Evolutionary conservation across 768 basidiomycete species (phyloP).

Genomic region (Leccinellum luteum): DNA sequence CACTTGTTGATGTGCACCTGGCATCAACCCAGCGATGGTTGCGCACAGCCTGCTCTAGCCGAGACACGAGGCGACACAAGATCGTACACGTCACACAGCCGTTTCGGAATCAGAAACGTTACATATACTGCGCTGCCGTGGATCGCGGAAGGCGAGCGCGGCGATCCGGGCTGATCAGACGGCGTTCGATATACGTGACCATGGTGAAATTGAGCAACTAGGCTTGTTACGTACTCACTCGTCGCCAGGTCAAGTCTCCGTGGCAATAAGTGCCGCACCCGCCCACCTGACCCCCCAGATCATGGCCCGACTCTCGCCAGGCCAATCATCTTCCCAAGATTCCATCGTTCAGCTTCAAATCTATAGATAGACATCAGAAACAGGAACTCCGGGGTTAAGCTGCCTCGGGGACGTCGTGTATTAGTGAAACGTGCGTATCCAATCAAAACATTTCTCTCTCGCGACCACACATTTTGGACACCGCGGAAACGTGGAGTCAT

Average conservation of each 20-base stretch:
- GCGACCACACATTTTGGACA: conserved; percentile 5
- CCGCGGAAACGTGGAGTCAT: conserved; percentile 25
- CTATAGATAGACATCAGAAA: conserved; percentile 31
- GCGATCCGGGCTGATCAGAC: conserved; percentile 26
- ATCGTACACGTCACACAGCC: conserved; percentile 30
- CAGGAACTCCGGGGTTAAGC: conserved; percentile 24
- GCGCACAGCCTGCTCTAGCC: conserved; percentile 28
- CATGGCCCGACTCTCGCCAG: conserved; percentile 8
- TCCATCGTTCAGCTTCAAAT: conserved; percentile 16
- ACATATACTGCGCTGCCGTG: conserved; percentile 22
- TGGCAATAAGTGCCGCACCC: conserved; percentile 6
- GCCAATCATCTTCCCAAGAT: conserved; percentile 16
- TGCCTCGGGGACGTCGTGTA: conserved; percentile 21
- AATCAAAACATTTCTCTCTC: conserved; percentile 11
- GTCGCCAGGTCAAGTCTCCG: conserved; percentile 16
- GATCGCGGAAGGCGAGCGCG: conserved; percentile 23
- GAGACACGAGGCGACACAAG: conserved; percentile 29
- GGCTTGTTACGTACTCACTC: conserved; percentile 22
- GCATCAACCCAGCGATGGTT: conserved; percentile 29
- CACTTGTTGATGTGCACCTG: conserved; percentile 19
- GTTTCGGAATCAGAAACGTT: conserved; percentile 31
- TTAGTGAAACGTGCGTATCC: conserved; percentile 24
- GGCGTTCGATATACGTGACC: conserved; percentile 23
- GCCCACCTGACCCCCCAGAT: conserved; percentile 14
- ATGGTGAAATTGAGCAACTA: conserved; percentile 13